Evolutionary conservation across 805 yeast species (phyloP).

Genomic region (Yarrowia deformans): DNA sequence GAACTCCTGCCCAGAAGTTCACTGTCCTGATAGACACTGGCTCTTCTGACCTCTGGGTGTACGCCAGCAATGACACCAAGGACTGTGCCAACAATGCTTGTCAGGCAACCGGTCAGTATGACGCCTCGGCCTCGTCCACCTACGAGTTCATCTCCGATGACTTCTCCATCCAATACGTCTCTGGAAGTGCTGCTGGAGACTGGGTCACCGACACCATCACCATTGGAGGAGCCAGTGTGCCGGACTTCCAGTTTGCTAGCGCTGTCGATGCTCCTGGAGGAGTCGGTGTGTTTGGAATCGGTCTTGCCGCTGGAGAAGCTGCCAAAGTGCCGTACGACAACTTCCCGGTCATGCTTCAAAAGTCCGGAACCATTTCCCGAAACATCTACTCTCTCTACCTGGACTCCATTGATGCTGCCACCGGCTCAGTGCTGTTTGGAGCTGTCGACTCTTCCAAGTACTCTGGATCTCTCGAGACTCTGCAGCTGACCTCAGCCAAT

Average conservation of each 20-base stretch:
- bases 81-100: slow-evolving; percentile 20
- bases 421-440: slow-evolving; percentile 54
- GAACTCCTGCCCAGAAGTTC: slow-evolving; percentile 63
- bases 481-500: slow-evolving; percentile 40
- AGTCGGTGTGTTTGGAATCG: slow-evolving; percentile 43
- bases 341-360: slow-evolving; percentile 47
- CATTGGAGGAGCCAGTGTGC: slow-evolving; percentile 58
- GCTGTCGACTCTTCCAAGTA: slow-evolving; percentile 55
- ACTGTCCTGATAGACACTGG: slow-evolving; percentile 72
- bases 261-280: slow-evolving; percentile 36
- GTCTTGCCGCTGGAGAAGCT: slow-evolving; percentile 42
- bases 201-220: slow-evolving; percentile 69
- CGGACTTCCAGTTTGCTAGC: slow-evolving; percentile 43
- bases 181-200: slow-evolving; percentile 55
- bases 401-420: slow-evolving; percentile 46
- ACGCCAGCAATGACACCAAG: slow-evolving; percentile 28
- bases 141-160: slow-evolving; percentile 44
- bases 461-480: slow-evolving; percentile 50
- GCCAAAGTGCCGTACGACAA: slow-evolving; percentile 42
- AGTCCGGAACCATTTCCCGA: slow-evolving; percentile 52
- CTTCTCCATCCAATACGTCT: slow-evolving; percentile 49
- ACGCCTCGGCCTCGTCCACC: slow-evolving; percentile 43
- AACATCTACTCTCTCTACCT: slow-evolving; percentile 56
- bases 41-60: slow-evolving; percentile 71
- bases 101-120: slow-evolving; percentile 30